Evolutionary conservation across 2,329 filamentous ascomycete species (phyloP).

Genomic region (Pseudogymnoascus verrucosus): DNA sequence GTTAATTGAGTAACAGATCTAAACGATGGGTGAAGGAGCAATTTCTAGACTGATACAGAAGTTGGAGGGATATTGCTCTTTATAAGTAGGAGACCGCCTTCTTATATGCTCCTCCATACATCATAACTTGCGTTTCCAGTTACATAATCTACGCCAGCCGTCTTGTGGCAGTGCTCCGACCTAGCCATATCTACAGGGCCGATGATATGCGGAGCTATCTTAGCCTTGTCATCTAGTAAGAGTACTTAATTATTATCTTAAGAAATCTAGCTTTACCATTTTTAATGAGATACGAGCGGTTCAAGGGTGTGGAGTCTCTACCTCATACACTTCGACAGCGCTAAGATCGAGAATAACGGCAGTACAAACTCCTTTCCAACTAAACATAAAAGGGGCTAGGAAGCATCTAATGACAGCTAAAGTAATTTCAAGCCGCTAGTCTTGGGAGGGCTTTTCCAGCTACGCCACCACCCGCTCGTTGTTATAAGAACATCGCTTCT

Average conservation of each 20-base stretch:
- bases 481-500: neutral
- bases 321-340: neutral
- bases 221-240: too few species aligned
- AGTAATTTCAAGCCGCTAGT: neutral
- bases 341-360: neutral
- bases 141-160: neutral
- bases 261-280: too few species aligned
- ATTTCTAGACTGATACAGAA: neutral
- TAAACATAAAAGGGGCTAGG: neutral
- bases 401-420: neutral
- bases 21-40: neutral
- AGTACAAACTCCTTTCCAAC: neutral
- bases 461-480: neutral
- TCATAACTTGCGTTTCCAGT: neutral
- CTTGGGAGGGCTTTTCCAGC: neutral
- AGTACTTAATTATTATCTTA: too few species aligned
- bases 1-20: neutral
- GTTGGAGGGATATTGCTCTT: neutral
- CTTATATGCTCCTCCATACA: neutral
- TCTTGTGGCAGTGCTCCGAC: neutral
- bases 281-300: too few species aligned
- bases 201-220: too few species aligned
- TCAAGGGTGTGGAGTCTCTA: too few species aligned
- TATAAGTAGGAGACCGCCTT: neutral
- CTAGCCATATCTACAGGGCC: too few species aligned